These are phyloP conservation scores for Colletotrichum sp. DNA, from an alignment of 2,329 filamentous ascomycete genomes.

Conservation along the genomic window DNA sequence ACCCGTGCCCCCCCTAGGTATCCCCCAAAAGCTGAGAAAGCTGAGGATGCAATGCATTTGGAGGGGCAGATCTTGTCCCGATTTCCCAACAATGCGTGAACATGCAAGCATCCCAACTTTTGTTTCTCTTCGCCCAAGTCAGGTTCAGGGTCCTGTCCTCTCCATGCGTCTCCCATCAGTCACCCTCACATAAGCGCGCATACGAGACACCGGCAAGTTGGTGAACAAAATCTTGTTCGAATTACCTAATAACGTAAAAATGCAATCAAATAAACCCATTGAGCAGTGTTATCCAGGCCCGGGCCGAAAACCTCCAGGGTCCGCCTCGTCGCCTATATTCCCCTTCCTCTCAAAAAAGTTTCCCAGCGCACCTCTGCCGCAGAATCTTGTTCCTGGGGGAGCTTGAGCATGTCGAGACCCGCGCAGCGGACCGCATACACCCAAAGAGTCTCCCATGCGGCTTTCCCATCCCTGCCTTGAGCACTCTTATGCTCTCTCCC, in stretches of 20 bases:
- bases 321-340: slow-evolving; percentile 11
- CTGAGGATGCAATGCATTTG: background rate
- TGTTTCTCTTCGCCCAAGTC: background rate
- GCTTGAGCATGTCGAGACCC: background rate
- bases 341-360: slow-evolving; percentile 23
- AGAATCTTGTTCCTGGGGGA: background rate
- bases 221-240: slow-evolving; percentile 32
- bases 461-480: background rate
- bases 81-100: background rate
- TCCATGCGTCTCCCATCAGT: background rate
- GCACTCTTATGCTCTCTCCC: slow-evolving; percentile 1
- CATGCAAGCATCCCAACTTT: background rate
- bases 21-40: background rate
- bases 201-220: background rate
- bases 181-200: background rate
- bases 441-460: background rate
- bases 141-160: background rate
- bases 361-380: slow-evolving; percentile 30
- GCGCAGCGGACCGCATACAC: slow-evolving; percentile 8
- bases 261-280: slow-evolving; percentile 36
- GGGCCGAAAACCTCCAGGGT: slow-evolving; percentile 34
- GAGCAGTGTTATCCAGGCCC: slow-evolving; percentile 39
- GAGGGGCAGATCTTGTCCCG: background rate
- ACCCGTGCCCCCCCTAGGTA: background rate
- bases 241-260: slow-evolving; percentile 48